Evolutionary conservation across 805 yeast genomes (phyloP), one percentile per base, ranked within the genome.

Genomic region (Zygotorulaspora chibaensis): DNA sequence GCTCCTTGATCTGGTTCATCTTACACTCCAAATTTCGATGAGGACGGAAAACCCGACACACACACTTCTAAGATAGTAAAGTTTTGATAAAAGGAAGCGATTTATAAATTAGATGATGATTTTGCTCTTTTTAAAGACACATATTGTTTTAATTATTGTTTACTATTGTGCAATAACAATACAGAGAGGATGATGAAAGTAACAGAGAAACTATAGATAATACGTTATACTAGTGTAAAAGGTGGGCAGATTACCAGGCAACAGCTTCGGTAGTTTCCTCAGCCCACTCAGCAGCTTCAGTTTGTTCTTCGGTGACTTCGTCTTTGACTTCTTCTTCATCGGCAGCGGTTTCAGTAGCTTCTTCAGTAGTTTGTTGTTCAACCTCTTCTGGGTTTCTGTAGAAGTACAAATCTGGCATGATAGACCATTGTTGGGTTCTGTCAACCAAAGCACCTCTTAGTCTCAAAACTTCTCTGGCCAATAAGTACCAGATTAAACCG

Each of bases 351-450:
- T 79, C 88, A 65, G 77, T 81, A 59, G 74, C 77, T 66, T 76
- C 84, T 69, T 80, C 86, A 64, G 79, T 80, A 63, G 74, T 79
- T 62, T 76, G 80, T 68, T 74, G 75, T 79, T 88, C 96, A 75
- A 86, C 85, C 79, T 93, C 99, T 81, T 91, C 98, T 71, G 99
- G 99, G 81, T 93, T 96, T 84, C 99, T 93, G 97, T 93, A 93
- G 90, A 93, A 93, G 90, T 90, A 93, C 76, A 93, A 84, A 81
- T 93, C 99, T 75, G 98, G 98, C 99, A 93, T 93, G 73, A 93
- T 93, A 65, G 95, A 79, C 99, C 99, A 93, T 75, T 86, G 84
- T 75, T 93, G 87, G 63, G 86, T 72, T 83, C 99, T 89, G 87
- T 87, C 85, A 72, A 95, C 89, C 65, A 93, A 76, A 71, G 89